Percentiles rank a stretch among this genome's conserved stretches.
phyloP scores from a whole-genome alignment of 2,329 filamentous ascomycete genomes.

The Microsporum ferrugineum region DNA sequence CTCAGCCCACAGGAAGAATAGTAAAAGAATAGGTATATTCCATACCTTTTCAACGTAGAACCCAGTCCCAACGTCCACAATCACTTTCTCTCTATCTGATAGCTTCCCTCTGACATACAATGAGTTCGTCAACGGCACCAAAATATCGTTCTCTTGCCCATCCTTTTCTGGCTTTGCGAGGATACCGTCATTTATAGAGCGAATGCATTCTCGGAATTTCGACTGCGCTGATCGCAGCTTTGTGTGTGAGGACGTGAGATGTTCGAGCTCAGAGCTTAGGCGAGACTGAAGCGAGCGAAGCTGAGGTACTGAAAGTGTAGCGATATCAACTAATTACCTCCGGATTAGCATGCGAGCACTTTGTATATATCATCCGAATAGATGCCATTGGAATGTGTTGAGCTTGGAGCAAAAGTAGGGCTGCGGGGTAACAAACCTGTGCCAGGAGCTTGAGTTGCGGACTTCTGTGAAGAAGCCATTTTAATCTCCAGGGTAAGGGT shows the following conservation, averaged over 20 bases:
- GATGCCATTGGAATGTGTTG: not conserved
- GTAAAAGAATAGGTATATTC: not conserved
- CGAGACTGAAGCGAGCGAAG: slow-evolving; percentile 89
- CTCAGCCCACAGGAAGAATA: not conserved
- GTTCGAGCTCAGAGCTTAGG: slow-evolving; percentile 89
- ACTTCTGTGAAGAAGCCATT: slow-evolving; percentile 4
- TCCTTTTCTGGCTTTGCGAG: slow-evolving; percentile 23
- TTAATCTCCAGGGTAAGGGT: not conserved
- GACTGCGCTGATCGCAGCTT: slow-evolving; percentile 81
- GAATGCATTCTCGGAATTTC: slow-evolving; percentile 84
- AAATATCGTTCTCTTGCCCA: slow-evolving; percentile 40
- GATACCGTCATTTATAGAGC: slow-evolving; percentile 56
- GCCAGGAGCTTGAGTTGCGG: slow-evolving; percentile 3
- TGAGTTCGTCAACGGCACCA: slow-evolving; percentile 91
- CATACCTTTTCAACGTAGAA: slow-evolving; percentile 86
- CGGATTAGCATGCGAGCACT: not conserved
- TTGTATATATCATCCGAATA: not conserved
- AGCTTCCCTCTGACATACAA: slow-evolving; percentile 83
- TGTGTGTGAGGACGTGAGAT: slow-evolving; percentile 78
- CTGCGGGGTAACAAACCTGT: slow-evolving; percentile 5
- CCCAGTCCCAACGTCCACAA: slow-evolving; percentile 88
- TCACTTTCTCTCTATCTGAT: slow-evolving; percentile 60
- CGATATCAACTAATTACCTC: slow-evolving; percentile 49
- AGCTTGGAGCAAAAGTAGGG: not conserved
- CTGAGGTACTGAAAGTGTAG: slow-evolving; percentile 69